Conservation (phyloP, 306 rosid genomes). For the Pyrus betulifolia region DNA sequence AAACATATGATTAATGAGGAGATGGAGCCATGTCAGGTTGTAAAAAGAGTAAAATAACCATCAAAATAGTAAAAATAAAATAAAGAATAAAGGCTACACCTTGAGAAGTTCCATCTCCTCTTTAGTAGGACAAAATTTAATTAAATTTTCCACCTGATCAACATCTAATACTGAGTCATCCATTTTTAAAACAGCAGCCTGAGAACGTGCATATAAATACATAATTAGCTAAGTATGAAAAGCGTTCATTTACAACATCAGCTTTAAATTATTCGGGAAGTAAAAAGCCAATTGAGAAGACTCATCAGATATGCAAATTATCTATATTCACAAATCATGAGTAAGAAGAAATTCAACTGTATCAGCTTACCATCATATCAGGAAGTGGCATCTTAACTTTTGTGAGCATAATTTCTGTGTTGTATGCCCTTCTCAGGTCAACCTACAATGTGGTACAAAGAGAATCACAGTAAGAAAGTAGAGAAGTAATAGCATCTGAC, state of each 20-base stretch:
- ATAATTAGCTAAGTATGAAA: slow-evolving; percentile 14
- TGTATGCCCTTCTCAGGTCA: slow-evolving; percentile 93
- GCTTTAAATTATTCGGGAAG: not conserved
- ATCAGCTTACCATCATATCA: slow-evolving; percentile 89
- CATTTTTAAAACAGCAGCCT: slow-evolving; percentile 94
- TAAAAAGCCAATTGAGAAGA: not conserved
- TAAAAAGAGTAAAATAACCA: not conserved
- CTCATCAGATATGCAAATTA: not conserved
- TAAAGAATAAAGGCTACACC: slow-evolving; percentile 39
- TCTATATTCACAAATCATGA: not conserved
- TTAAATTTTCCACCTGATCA: slow-evolving; percentile 96
- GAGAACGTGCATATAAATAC: slow-evolving; percentile 23
- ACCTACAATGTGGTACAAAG: slow-evolving; percentile 40
- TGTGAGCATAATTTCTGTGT: slow-evolving; percentile 98
- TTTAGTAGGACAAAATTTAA: slow-evolving; percentile 92
- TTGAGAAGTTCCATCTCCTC: slow-evolving; percentile 97
- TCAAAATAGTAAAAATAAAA: slow-evolving; percentile 12
- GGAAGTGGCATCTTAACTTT: slow-evolving; percentile 99
- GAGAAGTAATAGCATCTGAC: slow-evolving; percentile 13
- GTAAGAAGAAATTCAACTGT: not conserved
- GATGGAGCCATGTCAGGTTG: not conserved
- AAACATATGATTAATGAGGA: slow-evolving; percentile 4
- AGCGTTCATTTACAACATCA: slow-evolving; percentile 8
- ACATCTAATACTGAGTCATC: slow-evolving; percentile 84
- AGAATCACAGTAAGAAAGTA: slow-evolving; percentile 6